Conservation (phyloP, 352 stramenopile genomes). For the Plasmopara muralis region DNA sequence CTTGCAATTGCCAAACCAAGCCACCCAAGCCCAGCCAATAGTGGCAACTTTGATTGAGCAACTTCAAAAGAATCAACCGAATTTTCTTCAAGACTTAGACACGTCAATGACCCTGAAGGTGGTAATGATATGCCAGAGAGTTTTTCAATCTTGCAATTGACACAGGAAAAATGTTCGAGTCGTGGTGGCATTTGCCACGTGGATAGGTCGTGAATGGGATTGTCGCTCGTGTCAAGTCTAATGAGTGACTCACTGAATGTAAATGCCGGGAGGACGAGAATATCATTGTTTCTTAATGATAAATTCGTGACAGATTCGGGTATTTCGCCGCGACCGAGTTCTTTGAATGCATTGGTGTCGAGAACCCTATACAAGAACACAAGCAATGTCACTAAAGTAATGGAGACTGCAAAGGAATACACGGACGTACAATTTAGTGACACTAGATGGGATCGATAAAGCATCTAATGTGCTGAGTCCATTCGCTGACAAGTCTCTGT, state of each 20-base stretch:
- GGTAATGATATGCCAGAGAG: constrained; percentile 29
- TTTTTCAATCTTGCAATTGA: constrained; percentile 21
- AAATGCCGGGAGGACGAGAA: constrained; percentile 17
- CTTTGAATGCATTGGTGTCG: constrained; percentile 20
- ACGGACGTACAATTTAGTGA: constrained; percentile 19
- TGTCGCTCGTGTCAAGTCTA: constrained; percentile 26
- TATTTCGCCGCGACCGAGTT: constrained; percentile 15
- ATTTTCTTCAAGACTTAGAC: constrained; percentile 24
- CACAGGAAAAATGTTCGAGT: constrained; percentile 24
- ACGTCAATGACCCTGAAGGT: constrained; percentile 15
- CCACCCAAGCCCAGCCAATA: constrained; percentile 9
- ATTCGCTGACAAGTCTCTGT: constrained; percentile 27
- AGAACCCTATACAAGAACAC: constrained; percentile 12
- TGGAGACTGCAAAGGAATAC: neutral
- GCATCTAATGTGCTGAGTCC: constrained; percentile 22
- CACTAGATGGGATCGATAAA: constrained; percentile 20
- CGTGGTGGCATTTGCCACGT: constrained; percentile 31
- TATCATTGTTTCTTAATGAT: constrained; percentile 26
- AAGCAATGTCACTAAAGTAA: neutral
- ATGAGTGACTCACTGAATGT: constrained; percentile 19
- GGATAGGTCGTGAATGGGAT: constrained; percentile 23
- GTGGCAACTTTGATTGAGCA: constrained; percentile 15
- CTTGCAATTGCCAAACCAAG: constrained; percentile 20
- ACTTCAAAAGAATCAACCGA: constrained; percentile 24
- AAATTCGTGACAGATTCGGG: constrained; percentile 19